phyloP scores from a whole-genome alignment of 2,329 filamentous ascomycete species.

The Coniochaeta hoffmannii region DNA sequence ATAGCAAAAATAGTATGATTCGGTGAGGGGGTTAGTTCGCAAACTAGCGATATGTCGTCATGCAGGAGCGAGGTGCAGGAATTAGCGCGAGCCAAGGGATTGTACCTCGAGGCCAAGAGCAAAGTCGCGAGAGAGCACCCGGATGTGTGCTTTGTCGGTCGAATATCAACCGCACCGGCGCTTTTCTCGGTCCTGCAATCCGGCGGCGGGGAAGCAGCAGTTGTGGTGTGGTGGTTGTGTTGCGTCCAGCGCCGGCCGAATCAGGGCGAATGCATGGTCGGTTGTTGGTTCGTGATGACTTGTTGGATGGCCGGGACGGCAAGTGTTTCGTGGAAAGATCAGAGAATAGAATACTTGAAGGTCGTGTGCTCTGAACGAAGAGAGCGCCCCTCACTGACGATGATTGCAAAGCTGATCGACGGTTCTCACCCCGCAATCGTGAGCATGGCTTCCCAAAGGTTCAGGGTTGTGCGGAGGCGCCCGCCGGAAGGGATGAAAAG shows the following conservation, averaged over 20 bases:
- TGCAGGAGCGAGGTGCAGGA: neutral
- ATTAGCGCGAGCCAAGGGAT: neutral
- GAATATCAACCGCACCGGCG: neutral
- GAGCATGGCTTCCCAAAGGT: neutral
- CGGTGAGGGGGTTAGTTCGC: neutral
- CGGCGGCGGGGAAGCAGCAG: neutral
- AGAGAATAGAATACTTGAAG: too few relatives aligned
- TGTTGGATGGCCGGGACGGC: neutral
- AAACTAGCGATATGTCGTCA: neutral
- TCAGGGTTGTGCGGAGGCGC: neutral
- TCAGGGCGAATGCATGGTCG: neutral
- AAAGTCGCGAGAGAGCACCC: too few relatives aligned
- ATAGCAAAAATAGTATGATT: neutral
- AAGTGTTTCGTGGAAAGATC: neutral
- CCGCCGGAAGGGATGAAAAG: neutral
- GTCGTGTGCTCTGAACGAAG: too few relatives aligned
- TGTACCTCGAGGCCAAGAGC: neutral
- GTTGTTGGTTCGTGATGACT: neutral
- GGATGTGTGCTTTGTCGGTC: neutral
- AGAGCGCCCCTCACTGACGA: neutral
- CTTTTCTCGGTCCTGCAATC: constrained; percentile 1
- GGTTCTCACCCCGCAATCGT: neutral
- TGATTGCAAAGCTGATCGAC: neutral
- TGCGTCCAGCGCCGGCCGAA: neutral
- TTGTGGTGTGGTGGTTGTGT: neutral